Evolutionary conservation across 768 basidiomycete genomes (phyloP), one percentile per base, ranked within the genome.

Genomic region (Phylloporus sp.): DNA sequence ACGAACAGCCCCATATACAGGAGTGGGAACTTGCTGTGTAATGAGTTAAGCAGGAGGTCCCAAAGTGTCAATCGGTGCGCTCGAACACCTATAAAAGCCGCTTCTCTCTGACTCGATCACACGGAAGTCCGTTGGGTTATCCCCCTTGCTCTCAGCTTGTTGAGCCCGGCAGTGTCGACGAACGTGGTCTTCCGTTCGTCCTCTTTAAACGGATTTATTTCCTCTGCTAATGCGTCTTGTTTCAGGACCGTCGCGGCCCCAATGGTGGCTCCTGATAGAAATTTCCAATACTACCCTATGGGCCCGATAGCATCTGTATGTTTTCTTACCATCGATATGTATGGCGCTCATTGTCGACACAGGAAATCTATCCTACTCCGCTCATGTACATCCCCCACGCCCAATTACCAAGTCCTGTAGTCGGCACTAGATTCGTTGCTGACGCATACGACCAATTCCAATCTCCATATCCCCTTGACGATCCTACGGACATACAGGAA

Each of bases 1-100:
- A 15, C n/a, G 53, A 39, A 63, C 44, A 58, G 50, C 59, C 48
- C 26, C 10, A 1, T 7, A 4, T 43, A 62, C 61, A 61, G 60
- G 34, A 62, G n/a, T 22, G 18, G 10, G 26, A 34, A 26, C 11
- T 8, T 63, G 59, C 55, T 61, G 56, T 58, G 48, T 18, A 11
- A 4, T 35, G 18, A 49, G 40, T 27, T 48, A 36, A 42, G 41
- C 33, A 22, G 40, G 37, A 35, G 15, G 11, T 8, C 28, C 31
- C 42, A 35, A 48, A 23, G 22, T 17, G 38, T 53, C 29, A 28
- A 49, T 37, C 1, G 41, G 58, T 61, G 34, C 23, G 61, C 15
- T 34, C 18, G 10, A 40, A 24, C 35, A 2, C 10, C 9, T 57
- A 60, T 57, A 60, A 57, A 49, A 36, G 44, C 17, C 1, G 20